Evolutionary conservation across 805 yeast species (phyloP).

Genomic region (Candida khao-thaluensis): DNA sequence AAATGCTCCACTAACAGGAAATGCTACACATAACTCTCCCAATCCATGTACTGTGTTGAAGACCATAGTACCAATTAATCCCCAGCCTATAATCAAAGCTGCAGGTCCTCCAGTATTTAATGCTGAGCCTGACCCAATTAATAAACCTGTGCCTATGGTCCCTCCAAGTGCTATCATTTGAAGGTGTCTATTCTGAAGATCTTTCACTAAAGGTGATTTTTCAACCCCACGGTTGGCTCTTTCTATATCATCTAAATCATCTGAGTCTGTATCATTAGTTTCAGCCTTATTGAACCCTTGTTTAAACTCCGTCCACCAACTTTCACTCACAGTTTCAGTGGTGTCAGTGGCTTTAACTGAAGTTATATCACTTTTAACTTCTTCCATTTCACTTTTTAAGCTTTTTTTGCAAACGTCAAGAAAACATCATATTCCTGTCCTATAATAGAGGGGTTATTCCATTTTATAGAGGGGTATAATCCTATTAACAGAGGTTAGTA

Average conservation of each 20-base stretch:
- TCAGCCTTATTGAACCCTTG: constrained; percentile 30
- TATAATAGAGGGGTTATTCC: too few species aligned
- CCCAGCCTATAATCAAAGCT: constrained; percentile 52
- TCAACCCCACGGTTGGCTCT: constrained; percentile 33
- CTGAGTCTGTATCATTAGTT: constrained; percentile 4
- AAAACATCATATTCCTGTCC: background rate
- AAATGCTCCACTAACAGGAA: constrained; percentile 41
- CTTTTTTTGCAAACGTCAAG: background rate
- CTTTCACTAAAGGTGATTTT: constrained; percentile 42
- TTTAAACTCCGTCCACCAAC: constrained; percentile 26
- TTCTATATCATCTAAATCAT: constrained; percentile 28
- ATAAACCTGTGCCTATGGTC: constrained; percentile 62
- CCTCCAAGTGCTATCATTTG: constrained; percentile 74
- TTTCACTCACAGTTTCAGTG: background rate
- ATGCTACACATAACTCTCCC: constrained; percentile 61
- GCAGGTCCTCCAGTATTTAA: constrained; percentile 44
- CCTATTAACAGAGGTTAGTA: too few species aligned
- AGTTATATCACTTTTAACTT: constrained; percentile 1
- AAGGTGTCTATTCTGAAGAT: constrained; percentile 47
- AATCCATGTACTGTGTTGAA: constrained; percentile 60
- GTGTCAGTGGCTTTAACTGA: background rate
- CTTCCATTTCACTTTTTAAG: too few species aligned
- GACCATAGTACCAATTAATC: constrained; percentile 56
- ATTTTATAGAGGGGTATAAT: too few species aligned
- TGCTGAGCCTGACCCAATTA: constrained; percentile 48